A percentile compares a stretch with the other conserved stretches of the same genome.
Conservation (phyloP, 2,329 filamentous ascomycete genomes). For the Arthrinium puccinioides region DNA sequence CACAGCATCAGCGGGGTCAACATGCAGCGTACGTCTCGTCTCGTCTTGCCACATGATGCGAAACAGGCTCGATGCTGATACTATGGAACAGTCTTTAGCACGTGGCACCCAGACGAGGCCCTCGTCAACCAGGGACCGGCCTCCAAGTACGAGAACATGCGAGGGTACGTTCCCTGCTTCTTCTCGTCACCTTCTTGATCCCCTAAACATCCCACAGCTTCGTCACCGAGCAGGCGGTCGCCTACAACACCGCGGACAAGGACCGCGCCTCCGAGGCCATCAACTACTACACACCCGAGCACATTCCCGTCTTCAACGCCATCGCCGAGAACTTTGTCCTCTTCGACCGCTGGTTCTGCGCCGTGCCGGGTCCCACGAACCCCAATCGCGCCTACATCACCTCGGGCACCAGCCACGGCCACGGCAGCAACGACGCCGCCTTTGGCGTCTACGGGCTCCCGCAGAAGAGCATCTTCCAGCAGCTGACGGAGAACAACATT, state of each 20-base stretch:
- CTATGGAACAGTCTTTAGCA: not conserved
- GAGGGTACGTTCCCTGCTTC: not conserved
- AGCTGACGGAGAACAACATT: not conserved
- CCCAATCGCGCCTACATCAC: conserved; percentile 1
- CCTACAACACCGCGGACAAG: conserved; percentile 1
- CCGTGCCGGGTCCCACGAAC: conserved; percentile 1
- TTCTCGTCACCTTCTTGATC: not conserved
- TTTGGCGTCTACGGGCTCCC: conserved; percentile 1
- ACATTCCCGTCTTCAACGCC: conserved; percentile 2
- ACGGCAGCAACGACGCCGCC: not conserved
- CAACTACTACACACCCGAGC: conserved; percentile 2
- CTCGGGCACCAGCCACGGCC: conserved; percentile 1
- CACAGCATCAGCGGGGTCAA: conserved; percentile 1
- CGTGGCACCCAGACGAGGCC: not conserved
- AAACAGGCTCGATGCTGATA: not conserved
- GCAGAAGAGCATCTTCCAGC: conserved; percentile 1
- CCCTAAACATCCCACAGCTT: not conserved
- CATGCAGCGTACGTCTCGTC: not conserved
- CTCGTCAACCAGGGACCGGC: not conserved
- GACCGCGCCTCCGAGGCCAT: not conserved
- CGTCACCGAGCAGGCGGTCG: conserved; percentile 1
- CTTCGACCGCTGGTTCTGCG: conserved; percentile 2
- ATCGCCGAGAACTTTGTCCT: conserved; percentile 2
- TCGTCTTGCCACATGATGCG: rapidly evolving
- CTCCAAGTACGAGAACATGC: conserved; percentile 2